Evolutionary conservation across 2,329 filamentous ascomycete species (phyloP), one percentile per base, ranked within the genome.

Genomic region (Teratosphaeria epicoccoides): DNA sequence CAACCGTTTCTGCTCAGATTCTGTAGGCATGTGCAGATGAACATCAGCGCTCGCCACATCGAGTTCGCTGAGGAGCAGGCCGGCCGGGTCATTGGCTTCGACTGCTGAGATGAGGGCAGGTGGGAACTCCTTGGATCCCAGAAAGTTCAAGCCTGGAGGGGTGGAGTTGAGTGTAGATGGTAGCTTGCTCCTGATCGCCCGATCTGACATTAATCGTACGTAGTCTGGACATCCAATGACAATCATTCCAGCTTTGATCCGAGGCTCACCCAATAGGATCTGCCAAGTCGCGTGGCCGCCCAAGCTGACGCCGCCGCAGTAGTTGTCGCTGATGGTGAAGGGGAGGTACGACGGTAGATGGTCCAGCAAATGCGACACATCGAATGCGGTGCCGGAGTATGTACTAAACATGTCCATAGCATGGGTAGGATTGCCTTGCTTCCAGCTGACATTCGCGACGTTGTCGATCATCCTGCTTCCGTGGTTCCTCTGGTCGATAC

Each of bases 401-500:
- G 82, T 80, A 25, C 80, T 82, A 66, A 93, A 89, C 89, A 98
- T 95, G 68, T 98, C 93, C 65, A 88, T 82, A 0, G 89, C 91
- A 71, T 97, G 93, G 6, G 76, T 79, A 6, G 77, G 73, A 65
- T 96, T 95, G 25, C 88, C 89, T 33, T 80, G 70, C 43, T 80
- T 78, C 91, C 90, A 97, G 3, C 84, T 77, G 59, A 84, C 75
- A 66, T 96, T 97, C 24, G 85, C 82, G 17, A 76, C 59, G 6
- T 78, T 71, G 60, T 84, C 77, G 1, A 91, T 79, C 53, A 82
- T 69, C 50, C 93, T 75, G 2, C 79, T 77, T 24, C 93, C 93
- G 70, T 97, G 93, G 68, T 97, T 97, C 45, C 91, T 80, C 73
- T 95, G 89, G 70, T 97, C 93, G 68, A 95, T 95, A 2, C 85